Conservation (phyloP, 1,284 basidiomycete genomes). For the Malassezia equina region DNA sequence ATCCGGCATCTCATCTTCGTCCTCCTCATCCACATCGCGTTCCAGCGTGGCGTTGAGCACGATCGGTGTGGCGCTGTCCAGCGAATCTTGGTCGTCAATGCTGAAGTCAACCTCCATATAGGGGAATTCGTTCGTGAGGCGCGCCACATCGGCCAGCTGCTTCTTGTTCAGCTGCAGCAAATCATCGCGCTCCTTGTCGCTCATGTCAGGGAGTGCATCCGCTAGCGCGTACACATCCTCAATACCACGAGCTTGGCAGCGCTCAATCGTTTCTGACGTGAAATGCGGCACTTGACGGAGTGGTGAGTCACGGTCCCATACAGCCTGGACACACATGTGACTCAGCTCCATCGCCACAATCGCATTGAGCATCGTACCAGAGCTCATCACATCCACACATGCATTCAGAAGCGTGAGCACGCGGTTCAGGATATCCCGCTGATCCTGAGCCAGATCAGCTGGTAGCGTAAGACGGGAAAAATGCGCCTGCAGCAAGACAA, state of each 20-base stretch:
- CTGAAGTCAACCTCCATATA: constrained; percentile 71
- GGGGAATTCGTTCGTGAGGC: constrained; percentile 56
- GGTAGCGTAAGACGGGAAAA: constrained; percentile 85
- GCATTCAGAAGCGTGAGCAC: constrained; percentile 61
- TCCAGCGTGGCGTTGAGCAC: constrained; percentile 67
- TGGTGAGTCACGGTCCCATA: constrained; percentile 72
- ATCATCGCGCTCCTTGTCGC: constrained; percentile 52
- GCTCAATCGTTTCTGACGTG: constrained; percentile 60
- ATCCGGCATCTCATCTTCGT: constrained; percentile 52
- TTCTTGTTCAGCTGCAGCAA: constrained; percentile 72
- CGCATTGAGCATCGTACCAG: constrained; percentile 85
- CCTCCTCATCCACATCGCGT: constrained; percentile 72
- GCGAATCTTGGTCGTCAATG: constrained; percentile 57
- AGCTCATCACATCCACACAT: constrained; percentile 95
- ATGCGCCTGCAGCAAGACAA: constrained; percentile 89
- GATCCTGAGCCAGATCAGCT: constrained; percentile 84
- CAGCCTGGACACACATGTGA: constrained; percentile 98
- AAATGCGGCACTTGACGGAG: constrained; percentile 93
- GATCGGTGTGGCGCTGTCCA: constrained; percentile 74
- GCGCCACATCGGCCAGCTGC: constrained; percentile 54
- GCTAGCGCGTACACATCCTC: constrained; percentile 39
- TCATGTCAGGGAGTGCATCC: constrained; percentile 37
- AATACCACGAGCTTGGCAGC: constrained; percentile 58
- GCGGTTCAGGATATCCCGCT: constrained; percentile 73
- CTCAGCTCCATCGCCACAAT: constrained; percentile 94